Base-by-base conservation (phyloP, 2,329 filamentous ascomycete genomes). In the Curvularia sp. region DNA sequence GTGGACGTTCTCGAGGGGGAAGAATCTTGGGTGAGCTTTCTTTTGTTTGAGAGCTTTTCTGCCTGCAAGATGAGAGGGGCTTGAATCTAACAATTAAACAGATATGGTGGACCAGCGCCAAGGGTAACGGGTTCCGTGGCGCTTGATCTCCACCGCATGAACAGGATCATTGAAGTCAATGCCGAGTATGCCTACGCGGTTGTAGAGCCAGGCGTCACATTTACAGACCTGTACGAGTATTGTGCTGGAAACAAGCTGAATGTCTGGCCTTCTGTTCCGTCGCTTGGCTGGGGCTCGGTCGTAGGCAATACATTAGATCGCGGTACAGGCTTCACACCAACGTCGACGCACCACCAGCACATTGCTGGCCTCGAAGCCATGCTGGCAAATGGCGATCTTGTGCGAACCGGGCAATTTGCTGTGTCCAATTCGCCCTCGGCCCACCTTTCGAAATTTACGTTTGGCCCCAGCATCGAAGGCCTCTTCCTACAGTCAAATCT, bases 401-500 rank as follows among this genome's bases (percentile, higher is more conserved):
- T 76, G 4, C 68, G 74, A 5, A 74, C 72, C 12, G 74, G 73
- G 1, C 78, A 80, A 55, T 80, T 78, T 53, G 78, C 74, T 42
- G 74, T 82, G 55, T 73, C 75, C 10, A 74, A 71, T 48, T 81
- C 79, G 2, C 74, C 77, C 1, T 79, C 77, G 1, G 74, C 79
- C 2, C 74, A 75, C 50, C 65, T 75, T 7, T 75, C 70, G 8
- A 75, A 75, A 48, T 74, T 74, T 41, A 71, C 69, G n/a, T 78
- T 78, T 49, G 77, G 77, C 0, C 76, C 77, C 0, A 76, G 72
- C 23, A 70, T 78, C 28, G 75, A 79, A 58, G 77, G 77, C 1
- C 77, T 85, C 13, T 85, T 86, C 62, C 78, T 80, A 0, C 83
- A 85, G 65, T 80, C 78, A 19, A 84, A 81, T 57, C 76, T 84